Percentiles rank a stretch among this genome's conserved stretches.
phyloP scores from a whole-genome alignment of 306 rosid species.

The Crataegus laevigata region DNA sequence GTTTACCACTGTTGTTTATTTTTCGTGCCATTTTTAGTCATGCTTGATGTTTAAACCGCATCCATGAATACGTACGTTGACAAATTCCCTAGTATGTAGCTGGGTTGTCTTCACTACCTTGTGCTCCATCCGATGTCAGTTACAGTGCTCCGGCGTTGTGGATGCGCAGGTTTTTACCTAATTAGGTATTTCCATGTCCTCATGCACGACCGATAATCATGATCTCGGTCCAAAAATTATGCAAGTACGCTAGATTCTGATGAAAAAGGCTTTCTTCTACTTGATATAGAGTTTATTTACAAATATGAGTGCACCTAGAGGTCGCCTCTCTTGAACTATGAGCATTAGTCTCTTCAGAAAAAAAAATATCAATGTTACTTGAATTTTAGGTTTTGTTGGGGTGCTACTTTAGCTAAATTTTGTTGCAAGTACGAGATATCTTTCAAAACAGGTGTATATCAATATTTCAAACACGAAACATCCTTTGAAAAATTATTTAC shows the following conservation, averaged over 20 bases:
- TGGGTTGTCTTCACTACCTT: background rate
- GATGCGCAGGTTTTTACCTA: background rate
- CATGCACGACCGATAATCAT: background rate
- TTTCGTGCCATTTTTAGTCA: too few species aligned
- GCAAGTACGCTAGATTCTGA: background rate
- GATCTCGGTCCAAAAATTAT: background rate
- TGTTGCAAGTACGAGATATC: background rate
- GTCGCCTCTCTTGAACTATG: too few species aligned
- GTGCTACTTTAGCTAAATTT: background rate
- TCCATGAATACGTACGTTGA: background rate
- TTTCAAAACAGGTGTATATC: background rate
- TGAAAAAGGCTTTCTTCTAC: background rate
- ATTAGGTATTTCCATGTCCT: background rate
- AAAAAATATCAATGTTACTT: too few species aligned
- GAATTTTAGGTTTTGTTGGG: too few species aligned
- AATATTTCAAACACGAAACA: background rate
- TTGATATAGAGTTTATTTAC: background rate
- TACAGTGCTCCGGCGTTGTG: background rate
- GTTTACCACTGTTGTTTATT: too few species aligned
- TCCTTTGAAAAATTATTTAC: background rate
- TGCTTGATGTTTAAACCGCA: background rate
- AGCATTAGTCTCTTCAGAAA: too few species aligned
- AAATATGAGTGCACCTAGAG: too few species aligned
- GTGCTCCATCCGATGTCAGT: background rate
- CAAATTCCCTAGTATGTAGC: background rate